These are phyloP conservation scores for Emericellopsis terricola DNA, from an alignment of 495 filamentous ascomycete species.

Conservation along the genomic window DNA sequence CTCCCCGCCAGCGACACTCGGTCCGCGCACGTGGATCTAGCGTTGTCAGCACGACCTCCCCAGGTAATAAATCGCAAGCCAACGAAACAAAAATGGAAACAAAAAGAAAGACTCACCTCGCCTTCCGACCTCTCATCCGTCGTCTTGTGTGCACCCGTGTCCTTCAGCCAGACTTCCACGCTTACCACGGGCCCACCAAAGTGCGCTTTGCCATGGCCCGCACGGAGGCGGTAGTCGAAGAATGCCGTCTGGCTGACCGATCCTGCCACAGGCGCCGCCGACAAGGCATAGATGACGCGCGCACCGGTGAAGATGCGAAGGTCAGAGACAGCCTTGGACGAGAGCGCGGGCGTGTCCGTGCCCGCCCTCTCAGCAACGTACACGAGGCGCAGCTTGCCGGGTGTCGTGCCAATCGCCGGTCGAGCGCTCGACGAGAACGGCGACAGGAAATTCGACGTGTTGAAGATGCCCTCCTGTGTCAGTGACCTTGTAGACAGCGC, in stretches of 20 bases:
- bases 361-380: slow-evolving; percentile 44
- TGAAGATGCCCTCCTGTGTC: slow-evolving; percentile 52
- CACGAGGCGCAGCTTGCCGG: slow-evolving; percentile 60
- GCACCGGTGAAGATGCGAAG: slow-evolving; percentile 64
- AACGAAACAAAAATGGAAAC: not conserved
- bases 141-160: slow-evolving; percentile 38
- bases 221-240: slow-evolving; percentile 64
- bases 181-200: slow-evolving; percentile 71
- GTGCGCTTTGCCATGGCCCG: slow-evolving; percentile 40
- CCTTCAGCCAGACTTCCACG: slow-evolving; percentile 55
- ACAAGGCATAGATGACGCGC: slow-evolving; percentile 70
- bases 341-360: slow-evolving; percentile 33
- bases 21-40: slow-evolving; percentile 46
- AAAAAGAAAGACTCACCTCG: slow-evolving; percentile 25
- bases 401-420: slow-evolving; percentile 41
- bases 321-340: slow-evolving; percentile 51
- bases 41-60: slow-evolving; percentile 5
- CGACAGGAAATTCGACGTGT: slow-evolving; percentile 40
- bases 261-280: slow-evolving; percentile 65
- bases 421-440: slow-evolving; percentile 40
- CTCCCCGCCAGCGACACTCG: slow-evolving; percentile 47
- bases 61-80: not conserved
- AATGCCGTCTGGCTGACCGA: slow-evolving; percentile 68
- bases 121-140: slow-evolving; percentile 41
- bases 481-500: slow-evolving; percentile 52